Percentiles rank a stretch among this genome's conserved stretches.
Evolutionary conservation across 1,284 basidiomycete species (phyloP).

Genomic region (Apiotrichum sp.): DNA sequence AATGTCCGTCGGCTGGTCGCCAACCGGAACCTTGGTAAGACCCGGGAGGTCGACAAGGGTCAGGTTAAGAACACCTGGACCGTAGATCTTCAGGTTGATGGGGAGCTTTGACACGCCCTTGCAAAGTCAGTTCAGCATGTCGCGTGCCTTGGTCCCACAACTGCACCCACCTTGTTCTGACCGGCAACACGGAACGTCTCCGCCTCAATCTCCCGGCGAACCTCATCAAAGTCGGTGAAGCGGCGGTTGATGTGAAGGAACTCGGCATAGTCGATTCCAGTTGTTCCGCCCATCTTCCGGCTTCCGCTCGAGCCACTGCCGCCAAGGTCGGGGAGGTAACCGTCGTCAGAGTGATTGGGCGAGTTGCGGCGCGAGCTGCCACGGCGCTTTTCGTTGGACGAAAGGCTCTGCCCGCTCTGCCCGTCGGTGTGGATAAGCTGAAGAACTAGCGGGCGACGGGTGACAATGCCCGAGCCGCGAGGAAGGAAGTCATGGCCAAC

Average conservation of each 20-base stretch:
- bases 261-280: conserved; percentile 79
- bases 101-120: conserved; percentile 88
- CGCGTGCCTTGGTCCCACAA: background rate
- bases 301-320: conserved; percentile 20
- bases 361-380: background rate
- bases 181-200: conserved; percentile 97
- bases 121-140: background rate
- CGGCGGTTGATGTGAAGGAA: conserved; percentile 94
- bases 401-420: conserved; percentile 1
- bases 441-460: conserved; percentile 85
- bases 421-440: conserved; percentile 85
- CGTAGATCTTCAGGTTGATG: conserved; percentile 90
- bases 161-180: conserved; percentile 69
- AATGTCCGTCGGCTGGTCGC: conserved; percentile 69
- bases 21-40: conserved; percentile 86
- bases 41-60: conserved; percentile 95
- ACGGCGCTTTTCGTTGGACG: background rate
- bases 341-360: conserved; percentile 20
- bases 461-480: conserved; percentile 69
- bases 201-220: conserved; percentile 93
- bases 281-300: conserved; percentile 27
- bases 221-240: conserved; percentile 91
- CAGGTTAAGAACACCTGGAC: conserved; percentile 88
- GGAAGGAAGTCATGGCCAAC: conserved; percentile 95
- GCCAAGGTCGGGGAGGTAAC: conserved; percentile 35